Conservation (phyloP, 2,329 filamentous ascomycete species). For the Phyllosticta paracitricarpa region DNA sequence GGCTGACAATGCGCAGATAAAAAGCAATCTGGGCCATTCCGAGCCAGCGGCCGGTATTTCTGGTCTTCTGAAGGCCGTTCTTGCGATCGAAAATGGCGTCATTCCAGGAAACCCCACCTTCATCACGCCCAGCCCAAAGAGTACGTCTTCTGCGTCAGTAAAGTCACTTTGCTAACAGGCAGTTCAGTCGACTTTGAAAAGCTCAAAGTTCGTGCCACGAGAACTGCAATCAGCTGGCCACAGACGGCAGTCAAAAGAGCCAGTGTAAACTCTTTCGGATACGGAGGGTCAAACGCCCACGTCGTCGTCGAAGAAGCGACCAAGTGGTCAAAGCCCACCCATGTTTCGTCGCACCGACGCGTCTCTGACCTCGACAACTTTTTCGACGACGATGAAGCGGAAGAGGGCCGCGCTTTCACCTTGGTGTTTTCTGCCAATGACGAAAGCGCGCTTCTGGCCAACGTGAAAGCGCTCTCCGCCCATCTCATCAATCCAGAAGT, state of each 20-base stretch:
- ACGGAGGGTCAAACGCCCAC: slow-evolving; percentile 19
- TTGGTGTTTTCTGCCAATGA: slow-evolving; percentile 12
- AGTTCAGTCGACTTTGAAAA: slow-evolving; percentile 2
- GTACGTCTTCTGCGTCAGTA: background rate
- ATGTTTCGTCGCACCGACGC: slow-evolving; percentile 4
- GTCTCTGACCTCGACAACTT: background rate
- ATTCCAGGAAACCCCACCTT: slow-evolving; percentile 16
- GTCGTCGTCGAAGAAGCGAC: slow-evolving; percentile 15
- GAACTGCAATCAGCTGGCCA: slow-evolving; percentile 13
- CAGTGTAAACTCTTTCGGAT: slow-evolving; percentile 18
- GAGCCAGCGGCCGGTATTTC: slow-evolving; percentile 21
- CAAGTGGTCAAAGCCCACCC: background rate
- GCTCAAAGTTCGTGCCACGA: background rate
- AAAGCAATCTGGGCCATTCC: slow-evolving; percentile 24
- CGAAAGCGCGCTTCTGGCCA: slow-evolving; percentile 6
- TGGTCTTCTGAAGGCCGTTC: slow-evolving; percentile 20
- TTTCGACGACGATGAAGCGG: slow-evolving; percentile 9
- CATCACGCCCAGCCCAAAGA: background rate
- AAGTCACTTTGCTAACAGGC: background rate
- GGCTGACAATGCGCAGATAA: slow-evolving; percentile 11
- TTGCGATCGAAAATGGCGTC: slow-evolving; percentile 17
- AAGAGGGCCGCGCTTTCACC: background rate
- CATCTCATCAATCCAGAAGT: slow-evolving; percentile 11
- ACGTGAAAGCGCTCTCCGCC: background rate
- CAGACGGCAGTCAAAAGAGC: slow-evolving; percentile 10